phyloP scores from a whole-genome alignment of 2,329 filamentous ascomycete species.

The Xylariaceae sp. region DNA sequence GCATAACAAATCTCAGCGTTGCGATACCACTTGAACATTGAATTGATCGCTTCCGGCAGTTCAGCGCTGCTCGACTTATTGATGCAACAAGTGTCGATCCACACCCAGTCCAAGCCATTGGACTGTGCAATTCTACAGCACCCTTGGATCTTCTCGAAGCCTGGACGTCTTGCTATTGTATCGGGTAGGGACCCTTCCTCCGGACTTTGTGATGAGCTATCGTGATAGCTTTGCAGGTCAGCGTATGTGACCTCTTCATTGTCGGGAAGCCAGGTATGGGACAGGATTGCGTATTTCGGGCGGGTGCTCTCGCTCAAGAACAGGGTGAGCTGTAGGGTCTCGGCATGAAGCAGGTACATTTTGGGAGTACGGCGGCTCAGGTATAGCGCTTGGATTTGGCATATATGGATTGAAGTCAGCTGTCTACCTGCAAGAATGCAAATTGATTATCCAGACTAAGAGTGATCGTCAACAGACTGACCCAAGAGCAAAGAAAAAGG shows the following conservation, averaged over 20 bases:
- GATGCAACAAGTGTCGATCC: neutral
- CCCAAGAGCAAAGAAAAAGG: no score
- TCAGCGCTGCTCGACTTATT: neutral
- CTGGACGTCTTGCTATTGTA: neutral
- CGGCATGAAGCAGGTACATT: neutral
- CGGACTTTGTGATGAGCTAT: neutral
- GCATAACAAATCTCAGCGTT: neutral
- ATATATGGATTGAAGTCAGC: no score
- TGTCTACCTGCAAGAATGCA: no score
- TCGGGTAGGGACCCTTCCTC: neutral
- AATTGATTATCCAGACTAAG: no score
- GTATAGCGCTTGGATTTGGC: no score
- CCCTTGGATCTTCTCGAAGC: neutral
- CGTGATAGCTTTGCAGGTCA: neutral
- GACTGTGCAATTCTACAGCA: neutral
- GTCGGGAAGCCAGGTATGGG: neutral
- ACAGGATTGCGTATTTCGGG: neutral
- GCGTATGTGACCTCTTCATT: neutral
- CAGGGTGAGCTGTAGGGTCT: neutral
- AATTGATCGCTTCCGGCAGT: neutral
- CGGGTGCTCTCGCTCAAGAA: neutral
- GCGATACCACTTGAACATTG: neutral
- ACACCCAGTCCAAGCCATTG: neutral
- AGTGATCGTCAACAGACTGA: no score
- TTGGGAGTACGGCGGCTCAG: neutral